Percentiles rank a stretch among this genome's conserved stretches.
Conservation (phyloP, 2,329 filamentous ascomycete genomes). For the Hypomyces rosellus region DNA sequence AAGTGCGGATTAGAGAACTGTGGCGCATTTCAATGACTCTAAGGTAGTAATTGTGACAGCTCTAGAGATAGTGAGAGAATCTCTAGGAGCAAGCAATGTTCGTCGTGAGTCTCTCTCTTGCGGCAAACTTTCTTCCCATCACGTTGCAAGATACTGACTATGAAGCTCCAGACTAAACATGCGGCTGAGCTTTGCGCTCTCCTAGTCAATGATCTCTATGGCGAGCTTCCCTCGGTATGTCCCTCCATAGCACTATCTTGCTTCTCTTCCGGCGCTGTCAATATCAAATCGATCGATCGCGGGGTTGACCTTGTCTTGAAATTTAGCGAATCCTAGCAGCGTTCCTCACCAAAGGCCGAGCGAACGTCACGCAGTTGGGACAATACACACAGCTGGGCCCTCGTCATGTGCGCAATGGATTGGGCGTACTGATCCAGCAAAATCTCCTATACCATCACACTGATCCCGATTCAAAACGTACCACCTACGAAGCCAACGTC, state of each 20-base stretch:
- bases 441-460: constrained; percentile 74
- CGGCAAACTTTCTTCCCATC: constrained; percentile 3
- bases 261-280: not conserved
- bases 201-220: constrained; percentile 82
- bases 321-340: constrained; percentile 74
- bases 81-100: constrained; percentile 63
- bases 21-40: constrained; percentile 46
- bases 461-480: constrained; percentile 53
- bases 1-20: not conserved
- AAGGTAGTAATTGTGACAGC: constrained; percentile 64
- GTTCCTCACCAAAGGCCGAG: constrained; percentile 72
- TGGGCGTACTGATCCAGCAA: constrained; percentile 82
- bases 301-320: constrained; percentile 22
- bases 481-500: constrained; percentile 80
- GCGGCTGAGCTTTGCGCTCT: constrained; percentile 84
- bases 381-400: constrained; percentile 66
- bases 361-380: constrained; percentile 61
- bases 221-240: constrained; percentile 80
- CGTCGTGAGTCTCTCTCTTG: constrained; percentile 39
- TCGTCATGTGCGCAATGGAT: constrained; percentile 72
- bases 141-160: constrained; percentile 16
- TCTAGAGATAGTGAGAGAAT: constrained; percentile 75
- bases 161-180: constrained; percentile 53
- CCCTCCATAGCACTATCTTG: not conserved
- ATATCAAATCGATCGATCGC: not conserved